phyloP scores from a whole-genome alignment of 495 filamentous ascomycete species.

The Aspergillus homomorphus region DNA sequence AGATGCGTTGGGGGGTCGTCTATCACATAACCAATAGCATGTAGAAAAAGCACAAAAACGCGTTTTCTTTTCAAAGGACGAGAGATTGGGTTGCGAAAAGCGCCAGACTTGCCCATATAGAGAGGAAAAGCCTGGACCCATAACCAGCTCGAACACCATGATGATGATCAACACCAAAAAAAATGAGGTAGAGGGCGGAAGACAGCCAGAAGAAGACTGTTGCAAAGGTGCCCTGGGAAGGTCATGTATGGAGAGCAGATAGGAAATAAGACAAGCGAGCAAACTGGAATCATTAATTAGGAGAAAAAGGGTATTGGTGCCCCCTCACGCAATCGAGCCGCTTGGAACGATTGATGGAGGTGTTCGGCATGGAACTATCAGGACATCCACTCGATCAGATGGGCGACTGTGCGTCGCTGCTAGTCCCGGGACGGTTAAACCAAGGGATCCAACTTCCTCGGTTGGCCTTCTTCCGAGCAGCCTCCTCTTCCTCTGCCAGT shows the following conservation, averaged over 20 bases:
- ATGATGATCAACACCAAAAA: slow-evolving; percentile 7
- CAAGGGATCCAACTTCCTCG: slow-evolving; percentile 61
- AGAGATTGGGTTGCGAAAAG: neutral
- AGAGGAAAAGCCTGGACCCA: neutral
- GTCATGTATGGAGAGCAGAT: neutral
- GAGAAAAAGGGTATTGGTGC: neutral
- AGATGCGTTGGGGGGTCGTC: slow-evolving; percentile 2
- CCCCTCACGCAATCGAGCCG: neutral
- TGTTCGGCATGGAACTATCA: neutral
- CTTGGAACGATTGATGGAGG: neutral
- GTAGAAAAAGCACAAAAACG: neutral
- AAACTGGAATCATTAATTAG: neutral
- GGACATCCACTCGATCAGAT: slow-evolving; percentile 2
- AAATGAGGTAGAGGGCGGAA: neutral
- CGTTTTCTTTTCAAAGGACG: neutral
- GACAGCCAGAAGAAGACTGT: neutral
- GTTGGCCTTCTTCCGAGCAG: slow-evolving; percentile 57
- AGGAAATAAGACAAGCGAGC: slow-evolving; percentile 2
- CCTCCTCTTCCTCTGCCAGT: slow-evolving; percentile 45
- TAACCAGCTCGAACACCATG: slow-evolving; percentile 4
- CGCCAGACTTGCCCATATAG: neutral
- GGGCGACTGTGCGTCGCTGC: slow-evolving; percentile 13
- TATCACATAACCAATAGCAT: slow-evolving; percentile 3
- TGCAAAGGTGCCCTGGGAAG: neutral
- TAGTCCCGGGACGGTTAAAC: slow-evolving; percentile 42